phyloP scores from a whole-genome alignment of 2,329 filamentous ascomycete species.

The Dryadomyces sulphureus region DNA sequence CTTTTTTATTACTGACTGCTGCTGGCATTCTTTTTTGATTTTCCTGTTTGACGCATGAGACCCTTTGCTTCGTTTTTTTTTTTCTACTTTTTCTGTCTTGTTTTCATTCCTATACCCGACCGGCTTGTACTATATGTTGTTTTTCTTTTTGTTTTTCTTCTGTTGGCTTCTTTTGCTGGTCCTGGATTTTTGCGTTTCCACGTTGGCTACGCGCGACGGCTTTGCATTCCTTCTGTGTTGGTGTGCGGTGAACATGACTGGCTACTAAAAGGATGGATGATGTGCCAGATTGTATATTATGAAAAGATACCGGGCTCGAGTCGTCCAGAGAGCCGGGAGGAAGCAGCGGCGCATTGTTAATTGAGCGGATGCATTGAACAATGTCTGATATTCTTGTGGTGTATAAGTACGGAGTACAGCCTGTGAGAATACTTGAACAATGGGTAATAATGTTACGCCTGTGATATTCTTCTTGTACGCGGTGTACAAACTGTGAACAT shows the following conservation, averaged over 20 bases:
- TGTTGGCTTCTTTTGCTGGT: slow-evolving; percentile 13
- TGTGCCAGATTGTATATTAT: background rate
- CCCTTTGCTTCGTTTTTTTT: background rate
- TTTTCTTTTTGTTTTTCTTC: no score
- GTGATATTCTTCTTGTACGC: no score
- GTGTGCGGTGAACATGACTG: background rate
- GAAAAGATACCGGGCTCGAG: background rate
- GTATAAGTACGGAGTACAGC: background rate
- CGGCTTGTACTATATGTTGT: background rate
- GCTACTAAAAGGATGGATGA: background rate
- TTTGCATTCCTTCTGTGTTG: background rate
- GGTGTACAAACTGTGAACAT: no score
- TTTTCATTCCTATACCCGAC: slow-evolving; percentile 3
- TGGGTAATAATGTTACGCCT: no score
- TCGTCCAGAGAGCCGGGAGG: background rate
- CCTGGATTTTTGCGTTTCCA: slow-evolving; percentile 11
- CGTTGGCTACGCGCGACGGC: background rate
- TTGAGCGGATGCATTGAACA: background rate
- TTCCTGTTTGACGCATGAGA: background rate
- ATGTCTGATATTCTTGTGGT: background rate
- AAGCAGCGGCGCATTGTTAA: background rate
- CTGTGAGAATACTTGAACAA: no score
- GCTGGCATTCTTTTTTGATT: slow-evolving; percentile 7
- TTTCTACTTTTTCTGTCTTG: slow-evolving; percentile 5
- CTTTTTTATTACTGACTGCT: slow-evolving; percentile 3